These are phyloP conservation scores for Odontarrhena argentea DNA, from an alignment of 345 rosid genomes.

Conservation along the genomic window DNA sequence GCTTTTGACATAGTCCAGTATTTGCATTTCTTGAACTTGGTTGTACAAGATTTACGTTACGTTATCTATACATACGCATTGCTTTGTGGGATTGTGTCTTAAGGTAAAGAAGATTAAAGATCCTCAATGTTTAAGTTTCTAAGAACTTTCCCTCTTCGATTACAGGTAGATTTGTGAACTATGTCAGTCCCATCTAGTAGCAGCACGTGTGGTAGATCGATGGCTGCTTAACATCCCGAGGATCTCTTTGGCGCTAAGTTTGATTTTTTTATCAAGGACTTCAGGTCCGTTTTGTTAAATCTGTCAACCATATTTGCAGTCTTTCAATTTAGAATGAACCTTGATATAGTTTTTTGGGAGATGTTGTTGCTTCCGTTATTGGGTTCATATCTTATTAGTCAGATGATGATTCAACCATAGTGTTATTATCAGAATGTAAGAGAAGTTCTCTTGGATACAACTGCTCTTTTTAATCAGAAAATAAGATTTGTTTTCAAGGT, in stretches of 20 bases:
- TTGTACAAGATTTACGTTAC: background rate
- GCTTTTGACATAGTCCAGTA: background rate
- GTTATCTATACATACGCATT: background rate
- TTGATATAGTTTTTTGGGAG: slow-evolving; percentile 7
- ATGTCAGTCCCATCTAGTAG: slow-evolving; percentile 78
- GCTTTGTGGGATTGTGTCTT: too few relatives aligned
- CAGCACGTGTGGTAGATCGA: slow-evolving; percentile 22
- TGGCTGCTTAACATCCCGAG: background rate
- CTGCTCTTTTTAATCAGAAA: background rate
- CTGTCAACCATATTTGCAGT: slow-evolving; percentile 14
- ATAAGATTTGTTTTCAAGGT: slow-evolving; percentile 4
- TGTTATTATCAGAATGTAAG: slow-evolving; percentile 20
- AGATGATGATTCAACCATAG: slow-evolving; percentile 26
- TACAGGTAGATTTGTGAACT: slow-evolving; percentile 78
- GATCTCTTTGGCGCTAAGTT: slow-evolving; percentile 3
- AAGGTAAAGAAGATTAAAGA: background rate
- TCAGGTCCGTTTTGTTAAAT: slow-evolving; percentile 34
- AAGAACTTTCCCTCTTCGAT: slow-evolving; percentile 13
- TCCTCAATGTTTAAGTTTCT: background rate
- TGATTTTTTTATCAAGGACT: slow-evolving; percentile 15
- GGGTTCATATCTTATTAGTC: slow-evolving; percentile 21
- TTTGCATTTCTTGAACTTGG: background rate
- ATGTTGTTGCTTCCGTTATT: slow-evolving; percentile 10
- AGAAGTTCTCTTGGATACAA: background rate
- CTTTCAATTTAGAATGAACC: slow-evolving; percentile 13